phyloP scores from a whole-genome alignment of 1,284 basidiomycete species.

The Ganoderma meredithae region DNA sequence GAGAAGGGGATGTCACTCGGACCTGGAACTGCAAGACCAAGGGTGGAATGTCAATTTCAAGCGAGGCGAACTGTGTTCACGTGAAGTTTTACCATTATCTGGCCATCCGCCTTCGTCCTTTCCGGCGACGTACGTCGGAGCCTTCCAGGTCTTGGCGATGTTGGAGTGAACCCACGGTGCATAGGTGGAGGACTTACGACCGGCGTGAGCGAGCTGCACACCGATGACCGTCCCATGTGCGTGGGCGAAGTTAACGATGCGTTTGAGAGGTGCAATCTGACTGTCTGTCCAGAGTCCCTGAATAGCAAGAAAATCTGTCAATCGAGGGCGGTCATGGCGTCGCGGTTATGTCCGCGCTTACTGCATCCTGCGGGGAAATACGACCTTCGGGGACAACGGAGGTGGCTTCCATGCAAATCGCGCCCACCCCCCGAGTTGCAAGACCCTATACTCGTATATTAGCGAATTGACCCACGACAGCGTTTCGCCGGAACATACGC shows the following conservation, averaged over 20 bases:
- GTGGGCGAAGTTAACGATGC: slow-evolving; percentile 81
- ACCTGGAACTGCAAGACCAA: slow-evolving; percentile 44
- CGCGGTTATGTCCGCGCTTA: slow-evolving; percentile 9
- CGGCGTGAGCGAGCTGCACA: slow-evolving; percentile 85
- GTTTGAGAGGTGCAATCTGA: slow-evolving; percentile 72
- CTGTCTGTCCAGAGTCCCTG: slow-evolving; percentile 80
- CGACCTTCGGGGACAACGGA: slow-evolving; percentile 69
- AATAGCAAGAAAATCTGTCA: not conserved
- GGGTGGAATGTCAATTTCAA: not conserved
- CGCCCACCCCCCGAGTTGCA: slow-evolving; percentile 67
- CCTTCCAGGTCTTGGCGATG: slow-evolving; percentile 36
- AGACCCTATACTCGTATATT: slow-evolving; percentile 48
- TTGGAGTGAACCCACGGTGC: slow-evolving; percentile 63
- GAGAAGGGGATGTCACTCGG: slow-evolving; percentile 64
- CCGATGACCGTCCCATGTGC: slow-evolving; percentile 74
- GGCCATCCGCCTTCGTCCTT: slow-evolving; percentile 75
- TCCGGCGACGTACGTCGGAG: slow-evolving; percentile 42
- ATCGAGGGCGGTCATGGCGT: not conserved
- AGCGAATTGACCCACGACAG: not conserved
- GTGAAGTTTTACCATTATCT: slow-evolving; percentile 50
- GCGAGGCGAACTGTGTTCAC: not conserved
- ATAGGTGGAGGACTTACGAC: slow-evolving; percentile 71
- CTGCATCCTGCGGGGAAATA: slow-evolving; percentile 54
- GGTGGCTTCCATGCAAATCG: slow-evolving; percentile 68
- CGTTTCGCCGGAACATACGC: slow-evolving; percentile 44